These are phyloP conservation scores for Endoconidiophora laricicola DNA, from an alignment of 2,329 filamentous ascomycete species.

Conservation along the genomic window DNA sequence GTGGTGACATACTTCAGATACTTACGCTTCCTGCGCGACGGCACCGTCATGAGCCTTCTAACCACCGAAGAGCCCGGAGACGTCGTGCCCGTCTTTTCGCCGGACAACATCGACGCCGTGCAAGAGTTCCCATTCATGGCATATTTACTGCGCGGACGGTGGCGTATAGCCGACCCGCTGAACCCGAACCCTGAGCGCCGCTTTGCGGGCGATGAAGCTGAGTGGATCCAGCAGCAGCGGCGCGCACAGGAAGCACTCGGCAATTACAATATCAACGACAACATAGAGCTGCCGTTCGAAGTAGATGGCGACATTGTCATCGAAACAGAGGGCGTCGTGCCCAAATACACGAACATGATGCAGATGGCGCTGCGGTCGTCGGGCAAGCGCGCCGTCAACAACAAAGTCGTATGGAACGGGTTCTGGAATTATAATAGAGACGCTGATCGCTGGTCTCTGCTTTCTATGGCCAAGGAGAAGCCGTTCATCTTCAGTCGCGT, in stretches of 20 bases:
- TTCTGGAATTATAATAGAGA: constrained; percentile 84
- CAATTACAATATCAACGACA: not conserved
- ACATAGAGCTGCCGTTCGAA: constrained; percentile 20
- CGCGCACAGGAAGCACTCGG: not conserved
- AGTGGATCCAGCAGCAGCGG: not conserved
- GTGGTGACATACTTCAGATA: constrained; percentile 98
- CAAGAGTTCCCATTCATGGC: constrained; percentile 17
- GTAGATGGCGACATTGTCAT: constrained; percentile 55
- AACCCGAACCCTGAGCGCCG: constrained; percentile 15
- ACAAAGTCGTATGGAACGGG: constrained; percentile 73
- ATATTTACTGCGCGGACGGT: constrained; percentile 43
- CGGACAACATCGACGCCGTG: constrained; percentile 43
- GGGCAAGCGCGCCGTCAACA: constrained; percentile 51
- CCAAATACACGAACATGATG: constrained; percentile 74
- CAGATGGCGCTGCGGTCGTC: constrained; percentile 54
- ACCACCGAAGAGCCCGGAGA: constrained; percentile 70
- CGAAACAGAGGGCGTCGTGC: constrained; percentile 68
- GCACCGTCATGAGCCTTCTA: constrained; percentile 63
- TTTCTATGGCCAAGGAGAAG: constrained; percentile 47
- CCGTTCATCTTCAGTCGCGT: constrained; percentile 53
- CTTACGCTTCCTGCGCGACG: constrained; percentile 85
- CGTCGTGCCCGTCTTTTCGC: constrained; percentile 69
- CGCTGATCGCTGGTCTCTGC: constrained; percentile 82
- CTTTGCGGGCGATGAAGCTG: constrained; percentile 17
- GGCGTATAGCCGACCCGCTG: constrained; percentile 25